A percentile compares a stretch with the other conserved stretches of the same genome.
phyloP scores from a whole-genome alignment of 257 asterid genomes.

The Plantago ovata region DNA sequence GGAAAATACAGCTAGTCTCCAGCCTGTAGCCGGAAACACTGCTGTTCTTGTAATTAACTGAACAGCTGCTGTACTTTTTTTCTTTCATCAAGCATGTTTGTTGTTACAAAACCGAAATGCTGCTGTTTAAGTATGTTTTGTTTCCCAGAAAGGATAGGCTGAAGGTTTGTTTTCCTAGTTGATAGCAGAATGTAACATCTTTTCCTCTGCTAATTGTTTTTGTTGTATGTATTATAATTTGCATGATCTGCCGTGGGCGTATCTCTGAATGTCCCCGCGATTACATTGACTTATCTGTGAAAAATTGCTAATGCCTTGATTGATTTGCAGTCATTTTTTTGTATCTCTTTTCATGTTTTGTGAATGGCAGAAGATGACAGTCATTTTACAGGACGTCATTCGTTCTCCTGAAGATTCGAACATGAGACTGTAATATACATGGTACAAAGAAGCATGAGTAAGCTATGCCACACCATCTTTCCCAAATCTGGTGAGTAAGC shows the following conservation, averaged over 20 bases:
- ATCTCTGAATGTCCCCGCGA: neutral
- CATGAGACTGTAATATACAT: too few species aligned
- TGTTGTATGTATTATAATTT: constrained; percentile 18
- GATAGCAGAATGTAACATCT: constrained; percentile 13
- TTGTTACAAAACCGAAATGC: constrained; percentile 20
- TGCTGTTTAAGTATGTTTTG: constrained; percentile 20
- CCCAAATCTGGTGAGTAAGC: too few species aligned
- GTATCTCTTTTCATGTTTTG: too few species aligned
- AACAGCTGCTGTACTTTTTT: constrained; percentile 16
- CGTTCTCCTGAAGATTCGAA: too few species aligned
- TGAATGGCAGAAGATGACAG: too few species aligned
- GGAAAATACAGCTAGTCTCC: constrained; percentile 56
- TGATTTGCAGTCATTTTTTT: too few species aligned
- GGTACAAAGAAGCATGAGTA: too few species aligned
- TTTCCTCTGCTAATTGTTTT: constrained; percentile 8
- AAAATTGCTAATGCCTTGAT: neutral
- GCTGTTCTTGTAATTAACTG: constrained; percentile 64
- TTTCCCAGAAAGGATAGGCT: constrained; percentile 21
- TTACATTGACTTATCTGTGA: neutral
- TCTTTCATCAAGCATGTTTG: constrained; percentile 11
- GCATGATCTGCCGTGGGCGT: neutral
- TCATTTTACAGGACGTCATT: too few species aligned
- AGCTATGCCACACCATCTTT: too few species aligned
- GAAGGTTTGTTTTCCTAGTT: constrained; percentile 19
- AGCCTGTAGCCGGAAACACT: constrained; percentile 57